Conservation (phyloP, 352 stramenopile genomes). For the Globisporangium perplexum region DNA sequence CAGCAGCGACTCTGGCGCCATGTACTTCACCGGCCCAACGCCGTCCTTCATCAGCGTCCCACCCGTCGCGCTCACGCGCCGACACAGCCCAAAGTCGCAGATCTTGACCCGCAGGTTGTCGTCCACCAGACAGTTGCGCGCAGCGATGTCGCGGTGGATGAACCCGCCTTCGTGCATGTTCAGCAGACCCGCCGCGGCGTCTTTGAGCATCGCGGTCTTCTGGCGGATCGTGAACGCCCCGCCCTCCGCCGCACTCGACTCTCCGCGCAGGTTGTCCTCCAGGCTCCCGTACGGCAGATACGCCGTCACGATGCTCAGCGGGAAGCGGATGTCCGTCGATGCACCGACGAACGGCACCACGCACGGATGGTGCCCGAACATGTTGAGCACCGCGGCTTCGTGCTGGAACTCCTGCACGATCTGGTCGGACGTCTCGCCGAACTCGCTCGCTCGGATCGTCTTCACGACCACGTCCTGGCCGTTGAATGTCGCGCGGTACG, state of each 20-base stretch:
- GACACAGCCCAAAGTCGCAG: conserved; percentile 76
- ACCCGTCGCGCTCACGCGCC: conserved; percentile 47
- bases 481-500: conserved; percentile 53
- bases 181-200: conserved; percentile 64
- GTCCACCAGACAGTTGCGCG: conserved; percentile 75
- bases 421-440: conserved; percentile 65
- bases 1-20: conserved; percentile 76
- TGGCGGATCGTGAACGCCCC: conserved; percentile 27
- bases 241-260: conserved; percentile 6
- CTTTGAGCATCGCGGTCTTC: conserved; percentile 62
- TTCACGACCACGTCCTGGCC: conserved; percentile 79
- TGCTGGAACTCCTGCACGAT: conserved; percentile 82
- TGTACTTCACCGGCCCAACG: conserved; percentile 77
- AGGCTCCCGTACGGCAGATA: conserved; percentile 72
- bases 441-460: conserved; percentile 69
- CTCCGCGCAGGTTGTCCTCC: conserved; percentile 55
- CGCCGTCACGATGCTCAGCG: conserved; percentile 62
- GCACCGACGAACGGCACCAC: conserved; percentile 80
- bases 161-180: conserved; percentile 86
- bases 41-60: conserved; percentile 58
- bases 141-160: conserved; percentile 76
- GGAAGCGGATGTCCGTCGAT: conserved; percentile 60
- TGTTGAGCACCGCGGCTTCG: conserved; percentile 68
- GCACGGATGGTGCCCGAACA: conserved; percentile 81
- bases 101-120: conserved; percentile 56